Conservation (phyloP, 1,284 basidiomycete species). For the Cryptococcus neoformans region DNA sequence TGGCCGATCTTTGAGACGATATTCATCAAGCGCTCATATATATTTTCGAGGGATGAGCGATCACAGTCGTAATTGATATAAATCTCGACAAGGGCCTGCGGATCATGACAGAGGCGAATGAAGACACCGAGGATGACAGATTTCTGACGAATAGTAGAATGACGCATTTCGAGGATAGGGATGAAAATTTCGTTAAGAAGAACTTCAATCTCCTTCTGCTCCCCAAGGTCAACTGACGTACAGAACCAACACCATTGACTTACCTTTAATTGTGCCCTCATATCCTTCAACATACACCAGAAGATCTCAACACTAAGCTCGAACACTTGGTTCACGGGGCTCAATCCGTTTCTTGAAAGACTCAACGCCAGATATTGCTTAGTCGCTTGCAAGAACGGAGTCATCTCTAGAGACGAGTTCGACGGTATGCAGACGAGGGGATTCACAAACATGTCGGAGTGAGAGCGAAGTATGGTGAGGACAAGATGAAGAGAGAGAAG, state of each 20-base stretch:
- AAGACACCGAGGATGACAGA: conserved; percentile 83
- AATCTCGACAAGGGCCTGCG: conserved; percentile 92
- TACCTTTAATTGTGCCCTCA: conserved; percentile 94
- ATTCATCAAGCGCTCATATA: conserved; percentile 94
- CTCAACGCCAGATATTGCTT: conserved; percentile 94
- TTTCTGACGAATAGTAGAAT: conserved; percentile 92
- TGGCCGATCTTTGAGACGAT: conserved; percentile 87
- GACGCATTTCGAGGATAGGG: conserved; percentile 97
- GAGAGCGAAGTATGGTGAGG: conserved; percentile 84
- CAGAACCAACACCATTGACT: conserved; percentile 2
- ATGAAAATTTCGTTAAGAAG: conserved; percentile 98
- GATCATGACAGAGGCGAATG: conserved; percentile 83
- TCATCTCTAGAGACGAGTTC: conserved; percentile 76
- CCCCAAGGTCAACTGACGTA: neutral
- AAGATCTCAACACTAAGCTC: conserved; percentile 99
- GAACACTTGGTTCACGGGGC: conserved; percentile 93
- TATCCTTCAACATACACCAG: conserved; percentile 88
- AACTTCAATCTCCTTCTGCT: conserved; percentile 97
- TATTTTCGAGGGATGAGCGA: conserved; percentile 85
- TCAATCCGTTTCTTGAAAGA: conserved; percentile 92
- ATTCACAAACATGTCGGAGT: conserved; percentile 84
- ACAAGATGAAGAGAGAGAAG: conserved; percentile 89
- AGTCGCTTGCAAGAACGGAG: conserved; percentile 82
- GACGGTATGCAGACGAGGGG: conserved; percentile 89
- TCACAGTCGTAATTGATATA: conserved; percentile 99